Evolutionary conservation across 179 eudicot species (phyloP).

Genomic region (Beta corolliflora): DNA sequence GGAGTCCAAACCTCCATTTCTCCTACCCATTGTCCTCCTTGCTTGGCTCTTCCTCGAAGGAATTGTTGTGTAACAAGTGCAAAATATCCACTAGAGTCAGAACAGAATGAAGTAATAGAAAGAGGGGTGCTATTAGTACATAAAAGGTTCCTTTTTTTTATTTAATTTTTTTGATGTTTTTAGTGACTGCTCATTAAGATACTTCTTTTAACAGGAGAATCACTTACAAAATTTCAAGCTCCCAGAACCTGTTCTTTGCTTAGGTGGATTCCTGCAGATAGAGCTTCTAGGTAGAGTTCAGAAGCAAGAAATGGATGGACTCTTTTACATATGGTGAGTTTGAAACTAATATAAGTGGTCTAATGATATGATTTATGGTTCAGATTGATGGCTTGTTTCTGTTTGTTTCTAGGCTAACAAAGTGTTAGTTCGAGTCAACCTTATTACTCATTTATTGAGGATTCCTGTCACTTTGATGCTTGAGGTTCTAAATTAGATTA

Average conservation of each 20-base stretch:
- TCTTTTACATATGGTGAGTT: slow-evolving; percentile 81
- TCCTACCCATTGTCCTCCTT: too few species aligned
- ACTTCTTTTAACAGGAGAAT: slow-evolving; percentile 52
- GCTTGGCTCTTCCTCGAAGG: too few species aligned
- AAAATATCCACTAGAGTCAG: too few species aligned
- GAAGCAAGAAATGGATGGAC: slow-evolving; percentile 71
- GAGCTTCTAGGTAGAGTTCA: slow-evolving; percentile 87
- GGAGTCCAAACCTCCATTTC: too few species aligned
- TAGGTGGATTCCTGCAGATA: slow-evolving; percentile 80
- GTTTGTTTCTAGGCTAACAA: slow-evolving; percentile 1
- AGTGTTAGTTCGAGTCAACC: background rate
- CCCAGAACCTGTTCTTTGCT: slow-evolving; percentile 76
- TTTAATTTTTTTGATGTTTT: background rate
- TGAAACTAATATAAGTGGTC: background rate
- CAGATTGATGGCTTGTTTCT: background rate
- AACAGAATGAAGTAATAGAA: background rate
- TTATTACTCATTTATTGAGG: background rate
- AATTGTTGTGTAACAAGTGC: too few species aligned
- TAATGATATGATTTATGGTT: slow-evolving; percentile 2
- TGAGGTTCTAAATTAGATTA: background rate
- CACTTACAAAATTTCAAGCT: slow-evolving; percentile 68
- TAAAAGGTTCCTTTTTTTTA: background rate
- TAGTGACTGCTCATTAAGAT: background rate
- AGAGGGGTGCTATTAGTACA: background rate
- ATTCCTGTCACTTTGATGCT: background rate